A percentile compares a stretch with the other conserved stretches of the same genome.
Evolutionary conservation across 2,329 filamentous ascomycete genomes (phyloP).

Genomic region (Mycosphaerelloides madeirae): DNA sequence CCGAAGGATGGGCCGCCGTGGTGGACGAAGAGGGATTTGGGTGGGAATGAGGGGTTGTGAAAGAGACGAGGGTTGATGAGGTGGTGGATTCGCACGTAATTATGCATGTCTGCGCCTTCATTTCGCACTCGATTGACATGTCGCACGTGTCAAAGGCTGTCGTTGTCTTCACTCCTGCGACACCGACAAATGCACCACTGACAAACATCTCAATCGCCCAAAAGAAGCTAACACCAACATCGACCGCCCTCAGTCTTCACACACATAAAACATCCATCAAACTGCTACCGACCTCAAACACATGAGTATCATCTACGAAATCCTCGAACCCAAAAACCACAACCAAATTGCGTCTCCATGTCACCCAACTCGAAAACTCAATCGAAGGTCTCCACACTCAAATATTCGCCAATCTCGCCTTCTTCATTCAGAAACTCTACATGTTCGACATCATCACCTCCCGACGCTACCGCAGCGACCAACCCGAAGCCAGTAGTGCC

Average conservation of each 20-base stretch:
- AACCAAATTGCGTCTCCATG: neutral
- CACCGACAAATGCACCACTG: neutral
- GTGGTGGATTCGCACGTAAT: neutral
- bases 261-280: neutral
- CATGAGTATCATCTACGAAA: neutral
- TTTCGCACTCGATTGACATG: neutral
- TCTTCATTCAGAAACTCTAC: neutral
- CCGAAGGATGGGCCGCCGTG: conserved; percentile 6
- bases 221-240: neutral
- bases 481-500: no score
- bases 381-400: neutral
- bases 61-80: neutral
- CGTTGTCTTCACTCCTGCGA: neutral
- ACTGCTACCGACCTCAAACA: neutral
- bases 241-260: neutral
- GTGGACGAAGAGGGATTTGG: conserved; percentile 1
- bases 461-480: neutral
- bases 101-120: no score
- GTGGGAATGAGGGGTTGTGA: neutral
- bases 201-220: neutral
- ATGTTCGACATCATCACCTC: neutral
- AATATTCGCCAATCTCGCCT: neutral
- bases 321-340: neutral
- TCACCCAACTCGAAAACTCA: neutral
- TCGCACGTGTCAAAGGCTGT: neutral